Evolutionary conservation across 306 rosid genomes (phyloP), one percentile per base, ranked within the genome.

Genomic region (Abrus precatorius): DNA sequence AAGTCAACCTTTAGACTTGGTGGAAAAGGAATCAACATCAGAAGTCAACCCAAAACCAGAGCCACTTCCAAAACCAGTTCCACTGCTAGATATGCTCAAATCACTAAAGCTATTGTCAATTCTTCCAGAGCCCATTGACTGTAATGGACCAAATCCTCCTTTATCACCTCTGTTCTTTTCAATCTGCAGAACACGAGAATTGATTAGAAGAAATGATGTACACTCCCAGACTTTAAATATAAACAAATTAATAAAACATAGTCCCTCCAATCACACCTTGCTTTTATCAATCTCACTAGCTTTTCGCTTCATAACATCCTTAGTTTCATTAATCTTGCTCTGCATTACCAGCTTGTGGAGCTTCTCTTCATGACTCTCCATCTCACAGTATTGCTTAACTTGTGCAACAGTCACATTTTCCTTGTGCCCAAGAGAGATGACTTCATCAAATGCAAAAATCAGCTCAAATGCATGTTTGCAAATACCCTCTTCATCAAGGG

Each of bases 361-460:
- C 88, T 93, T 95, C 94, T 95, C 99, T 86, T 95, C 99, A 60
- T 91, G 97, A 88, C 98, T 89, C 90, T 95, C 97, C 97, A 91
- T 95, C 86, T 92, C 95, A 85, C 97, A 91, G 81, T 95, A 91
- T 80, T 91, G 97, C 85, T 90, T 92, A 72, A 95, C 98, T 85
- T 91, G 97, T 41, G 98, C 90, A 84, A 90, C 93, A 40, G 91
- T 90, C 77, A 91, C 93, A 77, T 78, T 92, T 84, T 95, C 97
- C 90, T 90, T 92, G 93, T 93, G 96, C 73, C 99, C 99, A 68
- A 95, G 94, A 77, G 99, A 80, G 79, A 93, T 93, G 81, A 93
- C 96, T 86, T 95, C 99, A 78, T 95, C 99, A 79, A 93, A 93
- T 34, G 99, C 98, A 89, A 91, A 91, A 84, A 93, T 95, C 82